These are phyloP conservation scores for Fimicolochytrium jonesii DNA, from an alignment of 192 early-diverging fungal genomes.

Conservation along the genomic window DNA sequence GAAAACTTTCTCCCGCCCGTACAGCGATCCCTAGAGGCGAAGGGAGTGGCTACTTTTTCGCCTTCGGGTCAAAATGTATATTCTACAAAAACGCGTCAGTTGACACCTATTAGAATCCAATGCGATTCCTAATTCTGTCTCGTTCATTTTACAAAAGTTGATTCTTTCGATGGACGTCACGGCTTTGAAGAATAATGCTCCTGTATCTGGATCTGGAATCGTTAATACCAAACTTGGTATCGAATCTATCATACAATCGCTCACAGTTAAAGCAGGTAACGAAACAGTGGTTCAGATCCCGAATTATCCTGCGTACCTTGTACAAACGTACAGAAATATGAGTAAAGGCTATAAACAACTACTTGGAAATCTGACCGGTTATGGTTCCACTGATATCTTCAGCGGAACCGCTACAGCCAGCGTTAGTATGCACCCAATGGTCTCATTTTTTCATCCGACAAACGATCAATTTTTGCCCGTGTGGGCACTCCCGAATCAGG, in stretches of 20 bases:
- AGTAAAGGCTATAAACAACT: background rate
- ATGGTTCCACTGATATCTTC: constrained; percentile 9
- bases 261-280: constrained; percentile 1
- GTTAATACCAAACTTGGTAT: background rate
- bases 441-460: constrained; percentile 10
- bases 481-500: constrained; percentile 13
- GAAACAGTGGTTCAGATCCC: background rate
- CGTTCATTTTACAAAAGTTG: background rate
- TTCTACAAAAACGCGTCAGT: background rate
- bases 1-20: background rate
- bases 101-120: constrained; percentile 1
- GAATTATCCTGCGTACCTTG: constrained; percentile 5
- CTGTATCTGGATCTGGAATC: too few relatives aligned
- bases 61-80: background rate
- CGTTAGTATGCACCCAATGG: constrained; percentile 1
- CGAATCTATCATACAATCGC: background rate
- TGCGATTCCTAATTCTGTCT: background rate
- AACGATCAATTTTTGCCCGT: constrained; percentile 10
- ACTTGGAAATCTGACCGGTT: background rate
- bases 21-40: background rate
- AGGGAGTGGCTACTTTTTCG: background rate
- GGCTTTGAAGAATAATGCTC: too few relatives aligned
- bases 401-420: background rate
- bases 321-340: background rate
- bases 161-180: constrained; percentile 1